Conservation (phyloP, 1,284 basidiomycete species). For the Takashimella koratensis region DNA sequence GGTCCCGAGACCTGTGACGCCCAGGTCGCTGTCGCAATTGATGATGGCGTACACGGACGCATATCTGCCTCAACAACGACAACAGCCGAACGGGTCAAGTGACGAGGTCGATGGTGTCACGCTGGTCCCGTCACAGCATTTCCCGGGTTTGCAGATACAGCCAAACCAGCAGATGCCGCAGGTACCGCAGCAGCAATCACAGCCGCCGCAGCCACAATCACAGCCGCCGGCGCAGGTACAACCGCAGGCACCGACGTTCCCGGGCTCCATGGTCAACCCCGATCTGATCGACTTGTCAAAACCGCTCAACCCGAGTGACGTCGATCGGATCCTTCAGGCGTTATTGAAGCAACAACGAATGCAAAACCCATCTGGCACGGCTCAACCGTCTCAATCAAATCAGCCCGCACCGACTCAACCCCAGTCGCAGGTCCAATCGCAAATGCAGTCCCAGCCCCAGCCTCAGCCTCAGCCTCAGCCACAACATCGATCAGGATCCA, state of each 20-base stretch:
- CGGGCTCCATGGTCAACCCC: slow-evolving; percentile 8
- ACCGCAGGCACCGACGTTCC: neutral
- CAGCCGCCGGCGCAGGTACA: neutral
- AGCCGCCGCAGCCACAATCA: neutral
- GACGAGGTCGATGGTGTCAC: neutral
- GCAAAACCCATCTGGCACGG: neutral
- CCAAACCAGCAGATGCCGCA: neutral
- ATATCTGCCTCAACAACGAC: neutral
- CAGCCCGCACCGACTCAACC: no score
- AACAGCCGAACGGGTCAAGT: neutral
- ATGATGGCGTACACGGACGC: neutral
- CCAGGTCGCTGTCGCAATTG: neutral
- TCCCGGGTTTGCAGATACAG: neutral
- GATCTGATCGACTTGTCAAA: slow-evolving; percentile 45
- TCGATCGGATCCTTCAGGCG: slow-evolving; percentile 39
- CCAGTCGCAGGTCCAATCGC: neutral
- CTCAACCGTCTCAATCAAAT: no score
- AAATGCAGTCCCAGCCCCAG: neutral
- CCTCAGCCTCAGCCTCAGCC: neutral
- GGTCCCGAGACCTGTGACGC: neutral
- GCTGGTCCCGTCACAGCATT: neutral
- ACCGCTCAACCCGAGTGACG: slow-evolving; percentile 38
- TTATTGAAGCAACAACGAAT: slow-evolving; percentile 29
- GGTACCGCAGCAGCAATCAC: neutral
- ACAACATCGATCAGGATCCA: neutral